phyloP scores from a whole-genome alignment of 2,329 filamentous ascomycete species.

The Xylariomycetidae sp. region DNA sequence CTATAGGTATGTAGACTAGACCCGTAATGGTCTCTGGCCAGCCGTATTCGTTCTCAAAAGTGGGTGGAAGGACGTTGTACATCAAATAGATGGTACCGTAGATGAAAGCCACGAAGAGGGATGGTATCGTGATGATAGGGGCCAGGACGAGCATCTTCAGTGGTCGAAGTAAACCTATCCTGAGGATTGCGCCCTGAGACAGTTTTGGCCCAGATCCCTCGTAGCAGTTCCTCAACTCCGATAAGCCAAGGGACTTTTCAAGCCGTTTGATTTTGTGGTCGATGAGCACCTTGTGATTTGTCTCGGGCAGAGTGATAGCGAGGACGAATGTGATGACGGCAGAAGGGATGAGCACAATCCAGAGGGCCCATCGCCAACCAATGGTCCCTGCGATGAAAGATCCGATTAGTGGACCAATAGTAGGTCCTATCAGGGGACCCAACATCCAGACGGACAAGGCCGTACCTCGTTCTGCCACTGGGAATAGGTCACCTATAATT shows the following conservation, averaged over 20 bases:
- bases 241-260: constrained; percentile 39
- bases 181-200: constrained; percentile 27
- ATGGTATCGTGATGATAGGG: constrained; percentile 38
- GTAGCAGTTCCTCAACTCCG: constrained; percentile 44
- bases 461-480: constrained; percentile 23
- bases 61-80: constrained; percentile 49
- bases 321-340: constrained; percentile 30
- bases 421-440: neutral
- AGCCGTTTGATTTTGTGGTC: constrained; percentile 42
- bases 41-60: constrained; percentile 43
- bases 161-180: constrained; percentile 23
- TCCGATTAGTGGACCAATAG: constrained; percentile 31
- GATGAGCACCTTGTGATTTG: constrained; percentile 47
- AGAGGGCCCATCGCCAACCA: constrained; percentile 50
- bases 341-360: constrained; percentile 46
- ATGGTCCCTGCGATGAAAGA: constrained; percentile 45
- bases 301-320: constrained; percentile 40
- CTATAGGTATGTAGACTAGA: constrained; percentile 44
- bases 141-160: constrained; percentile 23
- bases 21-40: constrained; percentile 43
- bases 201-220: constrained; percentile 19
- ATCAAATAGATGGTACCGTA: constrained; percentile 51
- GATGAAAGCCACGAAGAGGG: constrained; percentile 46
- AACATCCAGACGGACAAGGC: neutral
- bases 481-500: constrained; percentile 51